Base-by-base conservation (phyloP, 2,329 filamentous ascomycete genomes). In the Dendrostoma leiphaemia region DNA sequence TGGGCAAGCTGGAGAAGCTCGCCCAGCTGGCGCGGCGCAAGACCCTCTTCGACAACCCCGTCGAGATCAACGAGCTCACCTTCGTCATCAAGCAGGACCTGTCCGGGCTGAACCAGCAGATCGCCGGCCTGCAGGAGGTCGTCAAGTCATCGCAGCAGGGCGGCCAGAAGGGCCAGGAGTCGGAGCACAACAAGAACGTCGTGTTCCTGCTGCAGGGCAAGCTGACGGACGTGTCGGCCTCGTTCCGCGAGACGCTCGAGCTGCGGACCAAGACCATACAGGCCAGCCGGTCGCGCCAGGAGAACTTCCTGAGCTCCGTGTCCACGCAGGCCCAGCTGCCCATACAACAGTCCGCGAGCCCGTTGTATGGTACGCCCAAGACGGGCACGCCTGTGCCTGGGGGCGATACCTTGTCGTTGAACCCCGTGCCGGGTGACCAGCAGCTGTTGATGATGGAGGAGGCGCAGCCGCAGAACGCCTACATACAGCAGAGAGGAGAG, bases 71-170 rank as follows among this genome's bases (percentile, higher is more conserved):
- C 70, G 91, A 97, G 72, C 84, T 97, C 69, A 97, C 92, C 7
- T 97, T 92, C 67, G 89, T 97, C 67, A 97, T 97, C 78, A 97
- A 97, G 75, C 93, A 97, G 77, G 93, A 97, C 66, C 83, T 97
- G 49, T 90, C 91, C 1, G 85, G 78, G 9, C 70, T 84, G 21
- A 97, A 97, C 72, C 85, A 91, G 62, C 89, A 96, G 67, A 97
- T 97, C 63, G 88, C 89, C 43, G 79, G 80, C 9, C 78, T 99
- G n/a, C 90, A 96, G 67, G 75, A 81, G 6, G 79, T 97, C 43
- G 55, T 51, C 47, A 47, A 48, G 51, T 88, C 91, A 13, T 83
- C 86, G 51, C 82, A 92, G 70, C 88, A 93, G 63, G 44, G 29
- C 35, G 88, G 89, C 40, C 82, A 78, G 62, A 78, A 74, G 60